These are phyloP conservation scores for Auriculariales sp. DNA, from an alignment of 768 basidiomycete genomes.

Conservation along the genomic window DNA sequence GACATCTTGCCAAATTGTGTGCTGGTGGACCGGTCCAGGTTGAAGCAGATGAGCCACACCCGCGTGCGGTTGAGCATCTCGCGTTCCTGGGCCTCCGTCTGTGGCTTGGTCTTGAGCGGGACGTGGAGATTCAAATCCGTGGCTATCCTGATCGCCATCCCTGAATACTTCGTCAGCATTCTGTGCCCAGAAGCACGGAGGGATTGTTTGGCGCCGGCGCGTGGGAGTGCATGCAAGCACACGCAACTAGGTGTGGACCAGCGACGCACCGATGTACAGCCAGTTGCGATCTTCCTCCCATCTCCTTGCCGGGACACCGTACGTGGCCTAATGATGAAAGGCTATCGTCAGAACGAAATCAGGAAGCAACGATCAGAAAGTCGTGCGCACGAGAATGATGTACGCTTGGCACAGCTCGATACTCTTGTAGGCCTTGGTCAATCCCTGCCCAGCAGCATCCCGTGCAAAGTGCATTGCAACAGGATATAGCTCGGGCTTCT, in stretches of 20 bases:
- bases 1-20: slow-evolving; percentile 85
- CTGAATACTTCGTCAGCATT: too few species aligned
- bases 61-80: slow-evolving; percentile 74
- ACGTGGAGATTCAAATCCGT: slow-evolving; percentile 81
- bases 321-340: slow-evolving; percentile 39
- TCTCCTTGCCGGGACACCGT: slow-evolving; percentile 59
- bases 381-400: slow-evolving; percentile 42
- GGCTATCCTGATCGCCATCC: slow-evolving; percentile 71
- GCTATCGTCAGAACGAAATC: too few species aligned
- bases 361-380: neutral
- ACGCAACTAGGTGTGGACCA: too few species aligned
- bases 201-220: too few species aligned
- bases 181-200: too few species aligned
- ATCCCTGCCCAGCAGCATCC: slow-evolving; percentile 63
- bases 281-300: slow-evolving; percentile 90
- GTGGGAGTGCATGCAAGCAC: too few species aligned
- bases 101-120: slow-evolving; percentile 41
- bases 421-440: slow-evolving; percentile 32
- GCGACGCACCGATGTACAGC: slow-evolving; percentile 53
- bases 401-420: slow-evolving; percentile 88
- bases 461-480: slow-evolving; percentile 85
- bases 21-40: slow-evolving; percentile 74
- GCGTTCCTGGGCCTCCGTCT: slow-evolving; percentile 60
- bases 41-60: slow-evolving; percentile 87
- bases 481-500: slow-evolving; percentile 73